Base-by-base conservation (phyloP, 139 green algal species). In the Zygnema circumcarinatum region DNA sequence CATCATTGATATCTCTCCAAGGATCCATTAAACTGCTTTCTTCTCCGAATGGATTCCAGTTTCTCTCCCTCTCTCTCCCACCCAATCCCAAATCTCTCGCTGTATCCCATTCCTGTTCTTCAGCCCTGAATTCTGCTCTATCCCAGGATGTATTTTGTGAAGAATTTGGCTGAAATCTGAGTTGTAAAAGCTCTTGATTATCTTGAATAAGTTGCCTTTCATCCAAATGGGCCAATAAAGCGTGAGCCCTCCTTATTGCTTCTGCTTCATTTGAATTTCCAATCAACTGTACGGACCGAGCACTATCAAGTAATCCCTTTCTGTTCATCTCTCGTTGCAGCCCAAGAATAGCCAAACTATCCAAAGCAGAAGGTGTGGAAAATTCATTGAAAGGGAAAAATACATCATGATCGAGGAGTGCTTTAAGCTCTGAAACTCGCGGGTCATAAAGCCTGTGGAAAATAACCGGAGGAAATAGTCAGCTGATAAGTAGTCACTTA, bases 371-470 rank as follows among this genome's bases (percentile, higher is more conserved):
- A 31, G 47, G 67, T 72, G n/a, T 62, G 31, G 78, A 31, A 47
- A 93, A 93, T 11, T 88, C 73, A 16, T 42, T 38, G 16, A 76
- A 84, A 38, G 94, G 93, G 83, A 95, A 96, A 83, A 83, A 88
- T 2, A 53, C 36, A 1, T 1, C 38, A 0, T 69, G 53, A 80
- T 94, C 91, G 42, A 96, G 83, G 47, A 96, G 76, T 22, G 56
- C 56, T 0, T 21, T 7, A 1, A 96, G 87, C 0, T 75, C 85
- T 0, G 41, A 0, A 21, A 83, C 86, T 35, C 90, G 54, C 0
- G 94, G 94, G 86, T 96, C 92, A 74, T 93, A 94, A 29, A 96
- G 84, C 83, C 52, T 16, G 29, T n/a, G n/a, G n/a, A n/a, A n/a
- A n/a, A n/a, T n/a, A n/a, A n/a, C n/a, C n/a, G n/a, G n/a, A n/a